Conservation (phyloP, 2,329 filamentous ascomycete species). For the Microdochium bolleyi region DNA sequence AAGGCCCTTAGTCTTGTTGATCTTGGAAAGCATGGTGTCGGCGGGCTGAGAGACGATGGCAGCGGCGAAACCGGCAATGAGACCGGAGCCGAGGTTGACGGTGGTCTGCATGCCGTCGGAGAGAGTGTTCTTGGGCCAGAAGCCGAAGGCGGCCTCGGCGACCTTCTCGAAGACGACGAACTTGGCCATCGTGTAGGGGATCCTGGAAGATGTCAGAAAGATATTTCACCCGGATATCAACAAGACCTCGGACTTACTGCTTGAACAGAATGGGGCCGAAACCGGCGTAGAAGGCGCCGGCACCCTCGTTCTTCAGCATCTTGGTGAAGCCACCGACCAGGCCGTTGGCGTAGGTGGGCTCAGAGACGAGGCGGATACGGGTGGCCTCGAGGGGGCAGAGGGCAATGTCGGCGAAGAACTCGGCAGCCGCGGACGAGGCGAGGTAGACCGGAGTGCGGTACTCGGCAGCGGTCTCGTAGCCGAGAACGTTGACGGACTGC, state of each 20-base stretch:
- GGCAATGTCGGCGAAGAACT: conserved; percentile 54
- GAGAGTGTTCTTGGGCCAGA: conserved; percentile 54
- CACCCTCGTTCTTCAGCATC: conserved; percentile 61
- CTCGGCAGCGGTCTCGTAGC: conserved; percentile 55
- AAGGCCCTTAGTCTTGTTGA: conserved; percentile 71
- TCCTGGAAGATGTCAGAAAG: conserved; percentile 30
- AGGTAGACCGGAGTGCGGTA: conserved; percentile 64
- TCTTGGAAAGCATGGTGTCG: conserved; percentile 75
- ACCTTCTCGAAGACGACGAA: conserved; percentile 77
- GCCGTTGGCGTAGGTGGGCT: conserved; percentile 63
- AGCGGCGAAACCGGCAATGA: conserved; percentile 69
- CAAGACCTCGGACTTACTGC: no score
- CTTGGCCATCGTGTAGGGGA: conserved; percentile 76
- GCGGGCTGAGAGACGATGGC: conserved; percentile 69
- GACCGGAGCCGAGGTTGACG: conserved; percentile 67
- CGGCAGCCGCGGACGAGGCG: conserved; percentile 42
- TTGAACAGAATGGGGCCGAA: conserved; percentile 68
- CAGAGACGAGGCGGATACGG: conserved; percentile 68
- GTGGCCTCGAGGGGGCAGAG: conserved; percentile 73
- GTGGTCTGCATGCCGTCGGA: conserved; percentile 55
- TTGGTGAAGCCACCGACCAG: conserved; percentile 60
- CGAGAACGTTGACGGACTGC: conserved; percentile 61
- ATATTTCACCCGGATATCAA: neutral
- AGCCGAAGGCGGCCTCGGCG: conserved; percentile 53
- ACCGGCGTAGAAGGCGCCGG: conserved; percentile 68